phyloP scores from a whole-genome alignment of 1,139 yeast species.

The Yamadazyma pseudoaaseri region DNA sequence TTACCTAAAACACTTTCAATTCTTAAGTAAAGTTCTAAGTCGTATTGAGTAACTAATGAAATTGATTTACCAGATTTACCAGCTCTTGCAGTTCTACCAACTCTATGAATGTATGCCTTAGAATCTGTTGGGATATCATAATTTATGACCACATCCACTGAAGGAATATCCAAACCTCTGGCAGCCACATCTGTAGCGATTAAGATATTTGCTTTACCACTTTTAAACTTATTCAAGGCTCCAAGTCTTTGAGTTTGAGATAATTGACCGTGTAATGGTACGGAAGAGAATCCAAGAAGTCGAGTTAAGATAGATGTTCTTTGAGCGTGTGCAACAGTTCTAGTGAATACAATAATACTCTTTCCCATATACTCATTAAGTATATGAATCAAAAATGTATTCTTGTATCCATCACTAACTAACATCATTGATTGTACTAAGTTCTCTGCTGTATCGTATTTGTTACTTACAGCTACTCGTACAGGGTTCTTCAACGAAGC shows the following conservation, averaged over 20 bases:
- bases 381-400: constrained; percentile 79
- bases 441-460: constrained; percentile 91
- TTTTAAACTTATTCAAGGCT: constrained; percentile 86
- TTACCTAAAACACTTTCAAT: constrained; percentile 85
- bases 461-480: constrained; percentile 82
- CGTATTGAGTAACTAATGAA: constrained; percentile 92
- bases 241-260: constrained; percentile 91
- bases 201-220: constrained; percentile 77
- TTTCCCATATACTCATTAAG: constrained; percentile 85
- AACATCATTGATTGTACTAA: constrained; percentile 86
- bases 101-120: constrained; percentile 96
- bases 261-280: constrained; percentile 93
- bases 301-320: constrained; percentile 82
- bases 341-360: constrained; percentile 82
- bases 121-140: constrained; percentile 97
- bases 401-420: constrained; percentile 89
- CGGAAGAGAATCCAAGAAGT: constrained; percentile 81
- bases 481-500: constrained; percentile 91
- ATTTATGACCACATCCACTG: constrained; percentile 88
- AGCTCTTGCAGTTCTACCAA: constrained; percentile 98
- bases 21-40: constrained; percentile 79
- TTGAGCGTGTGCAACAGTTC: constrained; percentile 95
- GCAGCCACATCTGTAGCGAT: constrained; percentile 99
- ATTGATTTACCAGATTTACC: constrained; percentile 93
- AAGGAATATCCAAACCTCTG: constrained; percentile 94